These are phyloP conservation scores for Drosera capensis DNA, from an alignment of 148 eudicot species.

Conservation along the genomic window DNA sequence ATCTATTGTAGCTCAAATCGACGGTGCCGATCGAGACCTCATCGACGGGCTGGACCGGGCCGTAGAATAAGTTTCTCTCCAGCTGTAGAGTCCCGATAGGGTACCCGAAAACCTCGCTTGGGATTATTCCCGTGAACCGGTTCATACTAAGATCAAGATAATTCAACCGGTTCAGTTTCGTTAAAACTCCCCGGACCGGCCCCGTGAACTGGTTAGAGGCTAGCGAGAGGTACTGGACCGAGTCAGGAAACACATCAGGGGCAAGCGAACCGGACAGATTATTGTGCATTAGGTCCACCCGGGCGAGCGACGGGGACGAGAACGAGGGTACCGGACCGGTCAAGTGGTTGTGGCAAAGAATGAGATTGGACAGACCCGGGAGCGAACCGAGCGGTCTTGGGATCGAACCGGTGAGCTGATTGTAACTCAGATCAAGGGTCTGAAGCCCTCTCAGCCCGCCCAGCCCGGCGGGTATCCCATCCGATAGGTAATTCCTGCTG, in stretches of 20 bases:
- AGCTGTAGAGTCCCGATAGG: slow-evolving; percentile 49
- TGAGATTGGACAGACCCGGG: slow-evolving; percentile 39
- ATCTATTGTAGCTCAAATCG: slow-evolving; percentile 64
- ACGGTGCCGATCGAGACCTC: slow-evolving; percentile 51
- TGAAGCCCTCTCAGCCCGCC: slow-evolving; percentile 26
- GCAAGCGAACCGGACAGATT: slow-evolving; percentile 41
- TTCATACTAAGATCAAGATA: slow-evolving; percentile 61
- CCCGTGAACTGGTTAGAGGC: slow-evolving; percentile 56
- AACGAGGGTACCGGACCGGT: slow-evolving; percentile 47
- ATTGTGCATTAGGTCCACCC: slow-evolving; percentile 75
- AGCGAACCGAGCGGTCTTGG: slow-evolving; percentile 35
- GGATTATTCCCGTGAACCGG: slow-evolving; percentile 64
- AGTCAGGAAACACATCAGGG: slow-evolving; percentile 31
- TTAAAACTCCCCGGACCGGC: slow-evolving; percentile 30
- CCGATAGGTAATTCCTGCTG: slow-evolving; percentile 54
- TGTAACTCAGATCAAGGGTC: slow-evolving; percentile 69
- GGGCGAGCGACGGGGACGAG: slow-evolving; percentile 24
- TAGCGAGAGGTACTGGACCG: slow-evolving; percentile 50
- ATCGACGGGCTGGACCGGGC: slow-evolving; percentile 32
- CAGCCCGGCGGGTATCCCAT: slow-evolving; percentile 40
- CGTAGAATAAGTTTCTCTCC: slow-evolving; percentile 52
- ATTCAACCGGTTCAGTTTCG: slow-evolving; percentile 25
- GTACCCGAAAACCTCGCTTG: slow-evolving; percentile 32
- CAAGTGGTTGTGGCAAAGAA: slow-evolving; percentile 47
- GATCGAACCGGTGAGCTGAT: slow-evolving; percentile 56